phyloP scores from a whole-genome alignment of 2,329 filamentous ascomycete species.

The Sporothrix variecibatus region DNA sequence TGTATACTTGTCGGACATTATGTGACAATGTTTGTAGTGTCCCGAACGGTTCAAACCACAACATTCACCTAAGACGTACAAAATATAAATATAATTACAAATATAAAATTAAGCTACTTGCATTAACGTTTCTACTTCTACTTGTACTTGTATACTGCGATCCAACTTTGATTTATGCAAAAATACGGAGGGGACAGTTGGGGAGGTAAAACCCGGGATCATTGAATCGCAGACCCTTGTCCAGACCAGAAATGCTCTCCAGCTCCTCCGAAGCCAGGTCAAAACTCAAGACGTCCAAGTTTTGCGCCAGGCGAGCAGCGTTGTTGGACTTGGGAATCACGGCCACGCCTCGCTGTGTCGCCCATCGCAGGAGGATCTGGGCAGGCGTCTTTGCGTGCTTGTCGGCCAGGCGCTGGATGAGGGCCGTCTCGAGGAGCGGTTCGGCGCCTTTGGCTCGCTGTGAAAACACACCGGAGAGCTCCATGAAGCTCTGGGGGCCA shows the following conservation, averaged over 20 bases:
- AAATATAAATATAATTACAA: too few species aligned
- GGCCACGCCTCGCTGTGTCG: conserved; percentile 59
- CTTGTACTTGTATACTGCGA: too few species aligned
- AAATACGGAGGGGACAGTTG: not conserved
- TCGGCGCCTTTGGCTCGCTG: not conserved
- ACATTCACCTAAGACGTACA: too few species aligned
- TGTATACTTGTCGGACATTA: too few species aligned
- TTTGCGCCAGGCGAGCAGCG: conserved; percentile 51
- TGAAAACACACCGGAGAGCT: not conserved
- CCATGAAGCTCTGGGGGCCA: conserved; percentile 47
- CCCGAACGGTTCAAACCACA: too few species aligned
- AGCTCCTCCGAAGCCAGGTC: conserved; percentile 57
- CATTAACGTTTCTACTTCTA: too few species aligned
- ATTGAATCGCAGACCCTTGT: not conserved
- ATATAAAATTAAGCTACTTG: too few species aligned
- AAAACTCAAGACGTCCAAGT: conserved; percentile 58
- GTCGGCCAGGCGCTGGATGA: conserved; percentile 33
- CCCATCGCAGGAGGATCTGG: conserved; percentile 69
- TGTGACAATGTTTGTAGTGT: too few species aligned
- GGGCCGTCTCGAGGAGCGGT: not conserved
- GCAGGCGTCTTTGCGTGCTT: conserved; percentile 73
- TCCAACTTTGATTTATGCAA: not conserved
- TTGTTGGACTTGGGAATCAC: conserved; percentile 73
- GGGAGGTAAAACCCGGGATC: not conserved
- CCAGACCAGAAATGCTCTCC: conserved; percentile 46